A percentile compares a stretch with the other conserved stretches of the same genome.
Conservation (phyloP, 345 rosid genomes). For the Hibiscus tridactylites region DNA sequence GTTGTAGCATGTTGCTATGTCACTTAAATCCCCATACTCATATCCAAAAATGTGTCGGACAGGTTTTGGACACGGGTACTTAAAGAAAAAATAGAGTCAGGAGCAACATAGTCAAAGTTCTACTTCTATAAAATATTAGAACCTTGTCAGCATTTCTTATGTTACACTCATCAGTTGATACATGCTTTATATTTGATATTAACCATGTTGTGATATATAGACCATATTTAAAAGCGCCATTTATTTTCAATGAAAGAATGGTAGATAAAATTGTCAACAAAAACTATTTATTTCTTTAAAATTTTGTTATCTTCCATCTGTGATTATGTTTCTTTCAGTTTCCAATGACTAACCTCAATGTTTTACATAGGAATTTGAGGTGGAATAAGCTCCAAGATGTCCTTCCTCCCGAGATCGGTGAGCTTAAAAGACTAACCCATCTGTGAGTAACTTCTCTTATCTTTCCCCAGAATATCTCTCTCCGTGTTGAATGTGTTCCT, state of each 20-base stretch:
- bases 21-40: background rate
- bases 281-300: background rate
- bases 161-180: background rate
- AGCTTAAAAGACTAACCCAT: slow-evolving; percentile 80
- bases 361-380: background rate
- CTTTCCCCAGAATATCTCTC: background rate
- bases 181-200: background rate
- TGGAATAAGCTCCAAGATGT: slow-evolving; percentile 8
- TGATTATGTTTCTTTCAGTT: background rate
- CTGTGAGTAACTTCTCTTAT: slow-evolving; percentile 42
- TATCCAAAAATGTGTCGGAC: background rate
- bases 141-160: background rate
- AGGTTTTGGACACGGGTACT: background rate
- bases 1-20: background rate
- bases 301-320: background rate
- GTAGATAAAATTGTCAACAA: background rate
- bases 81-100: background rate
- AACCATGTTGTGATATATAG: background rate
- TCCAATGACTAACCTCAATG: background rate
- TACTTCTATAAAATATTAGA: background rate
- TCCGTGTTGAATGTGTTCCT: background rate
- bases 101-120: background rate
- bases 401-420: slow-evolving; percentile 85
- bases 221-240: background rate
- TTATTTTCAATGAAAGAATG: background rate